Conservation (phyloP, 106 monocot genomes). For the Narthecium ossifragum region DNA sequence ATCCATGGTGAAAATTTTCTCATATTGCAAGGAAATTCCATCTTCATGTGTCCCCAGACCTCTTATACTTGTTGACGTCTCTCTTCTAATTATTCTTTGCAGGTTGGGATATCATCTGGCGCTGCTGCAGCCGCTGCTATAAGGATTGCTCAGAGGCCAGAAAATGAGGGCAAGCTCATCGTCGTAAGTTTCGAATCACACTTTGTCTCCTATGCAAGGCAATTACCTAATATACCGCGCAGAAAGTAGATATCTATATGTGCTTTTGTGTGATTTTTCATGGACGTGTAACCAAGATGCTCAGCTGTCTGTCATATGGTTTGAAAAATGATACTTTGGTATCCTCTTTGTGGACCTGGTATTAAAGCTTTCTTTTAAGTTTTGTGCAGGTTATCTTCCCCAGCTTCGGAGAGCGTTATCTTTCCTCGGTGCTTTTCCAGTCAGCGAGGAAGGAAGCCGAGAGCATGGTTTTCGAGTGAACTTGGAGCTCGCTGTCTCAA, state of each 20-base stretch:
- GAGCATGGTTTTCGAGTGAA: conserved; percentile 46
- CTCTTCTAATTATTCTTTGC: neutral
- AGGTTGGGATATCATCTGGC: conserved; percentile 94
- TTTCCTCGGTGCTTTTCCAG: conserved; percentile 70
- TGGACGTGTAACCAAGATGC: too few relatives aligned
- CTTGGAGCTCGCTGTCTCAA: too few relatives aligned
- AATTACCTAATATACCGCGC: too few relatives aligned
- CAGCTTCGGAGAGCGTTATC: conserved; percentile 69
- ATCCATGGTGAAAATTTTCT: too few relatives aligned
- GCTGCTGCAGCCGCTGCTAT: conserved; percentile 87
- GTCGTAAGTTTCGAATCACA: conserved; percentile 47
- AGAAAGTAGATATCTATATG: too few relatives aligned
- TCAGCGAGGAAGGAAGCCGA: conserved; percentile 63
- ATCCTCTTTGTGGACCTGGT: neutral
- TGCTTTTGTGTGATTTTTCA: too few relatives aligned
- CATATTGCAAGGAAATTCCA: neutral
- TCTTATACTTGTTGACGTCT: neutral
- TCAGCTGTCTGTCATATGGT: neutral
- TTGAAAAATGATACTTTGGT: neutral
- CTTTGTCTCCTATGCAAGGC: too few relatives aligned
- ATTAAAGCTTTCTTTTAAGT: neutral
- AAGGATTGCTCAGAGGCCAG: conserved; percentile 61
- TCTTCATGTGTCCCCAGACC: neutral
- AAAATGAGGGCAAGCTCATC: conserved; percentile 76
- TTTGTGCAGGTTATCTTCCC: conserved; percentile 58